A percentile compares a stretch with the other conserved stretches of the same genome.
phyloP scores from a whole-genome alignment of 2,329 filamentous ascomycete species.

The Cladosporium sp. region DNA sequence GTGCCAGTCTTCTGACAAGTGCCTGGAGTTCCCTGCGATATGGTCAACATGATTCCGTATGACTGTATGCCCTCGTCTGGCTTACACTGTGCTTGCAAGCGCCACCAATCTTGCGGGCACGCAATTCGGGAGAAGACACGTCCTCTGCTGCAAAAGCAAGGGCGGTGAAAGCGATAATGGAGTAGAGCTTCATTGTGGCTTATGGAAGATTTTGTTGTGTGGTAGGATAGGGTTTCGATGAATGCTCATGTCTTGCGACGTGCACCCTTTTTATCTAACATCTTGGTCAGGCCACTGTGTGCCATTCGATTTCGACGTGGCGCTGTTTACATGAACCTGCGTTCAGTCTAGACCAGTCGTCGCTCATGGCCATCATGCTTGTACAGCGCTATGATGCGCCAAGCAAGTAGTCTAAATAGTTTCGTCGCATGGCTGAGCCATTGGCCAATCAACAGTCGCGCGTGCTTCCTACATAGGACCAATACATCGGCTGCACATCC shows the following conservation, averaged over 20 bases:
- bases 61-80: neutral
- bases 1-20: neutral
- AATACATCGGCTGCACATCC: neutral
- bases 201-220: neutral
- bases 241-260: neutral
- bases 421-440: neutral
- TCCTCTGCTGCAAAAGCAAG: neutral
- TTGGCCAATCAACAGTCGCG: neutral
- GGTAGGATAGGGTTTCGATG: neutral
- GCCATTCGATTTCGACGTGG: neutral
- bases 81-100: neutral
- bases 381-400: neutral
- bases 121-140: neutral
- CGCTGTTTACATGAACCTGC: neutral
- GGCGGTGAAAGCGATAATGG: neutral
- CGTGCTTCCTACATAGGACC: neutral
- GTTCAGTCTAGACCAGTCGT: neutral
- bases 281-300: neutral
- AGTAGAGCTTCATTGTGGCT: neutral
- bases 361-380: neutral
- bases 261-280: neutral
- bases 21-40: neutral
- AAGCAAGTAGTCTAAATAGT: neutral
- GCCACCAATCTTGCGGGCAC: neutral
- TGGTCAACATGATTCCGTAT: neutral